A percentile compares a stretch with the other conserved stretches of the same genome.
phyloP scores from a whole-genome alignment of 768 basidiomycete species.

The Termitomyces sp. region DNA sequence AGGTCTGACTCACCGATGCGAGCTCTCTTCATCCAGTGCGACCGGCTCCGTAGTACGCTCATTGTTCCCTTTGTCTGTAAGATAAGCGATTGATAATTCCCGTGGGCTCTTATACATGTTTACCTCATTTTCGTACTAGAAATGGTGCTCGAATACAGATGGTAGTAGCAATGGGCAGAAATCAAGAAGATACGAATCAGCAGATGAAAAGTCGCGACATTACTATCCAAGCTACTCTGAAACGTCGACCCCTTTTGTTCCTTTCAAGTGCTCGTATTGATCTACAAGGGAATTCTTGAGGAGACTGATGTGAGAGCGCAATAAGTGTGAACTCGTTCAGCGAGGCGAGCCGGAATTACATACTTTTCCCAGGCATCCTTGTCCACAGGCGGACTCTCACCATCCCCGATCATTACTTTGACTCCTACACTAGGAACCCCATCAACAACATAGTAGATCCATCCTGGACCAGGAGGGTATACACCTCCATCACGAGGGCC shows the following conservation, averaged over 20 bases:
- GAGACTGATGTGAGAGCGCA: conserved; percentile 28
- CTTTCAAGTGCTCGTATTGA: conserved; percentile 39
- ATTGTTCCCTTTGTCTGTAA: too few species aligned
- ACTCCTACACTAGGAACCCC: conserved; percentile 61
- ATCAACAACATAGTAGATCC: conserved; percentile 60
- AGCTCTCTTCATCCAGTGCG: too few species aligned
- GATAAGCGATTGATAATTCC: too few species aligned
- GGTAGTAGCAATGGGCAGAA: background rate
- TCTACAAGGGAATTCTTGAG: conserved; percentile 41
- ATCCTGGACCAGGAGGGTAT: conserved; percentile 81
- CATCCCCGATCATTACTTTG: conserved; percentile 66
- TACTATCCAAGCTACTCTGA: conserved; percentile 1
- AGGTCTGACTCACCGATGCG: too few species aligned
- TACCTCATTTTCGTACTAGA: background rate
- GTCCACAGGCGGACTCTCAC: conserved; percentile 53
- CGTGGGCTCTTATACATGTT: too few species aligned
- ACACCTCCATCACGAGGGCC: conserved; percentile 60
- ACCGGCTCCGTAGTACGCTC: too few species aligned
- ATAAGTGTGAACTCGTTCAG: background rate
- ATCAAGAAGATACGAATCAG: background rate
- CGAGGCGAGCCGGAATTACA: conserved; percentile 15
- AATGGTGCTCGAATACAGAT: background rate
- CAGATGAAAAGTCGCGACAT: background rate
- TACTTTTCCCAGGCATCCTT: conserved; percentile 52
- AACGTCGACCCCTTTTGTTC: background rate